Conservation (phyloP, 257 asterid species). For the Cordia subcordata region DNA sequence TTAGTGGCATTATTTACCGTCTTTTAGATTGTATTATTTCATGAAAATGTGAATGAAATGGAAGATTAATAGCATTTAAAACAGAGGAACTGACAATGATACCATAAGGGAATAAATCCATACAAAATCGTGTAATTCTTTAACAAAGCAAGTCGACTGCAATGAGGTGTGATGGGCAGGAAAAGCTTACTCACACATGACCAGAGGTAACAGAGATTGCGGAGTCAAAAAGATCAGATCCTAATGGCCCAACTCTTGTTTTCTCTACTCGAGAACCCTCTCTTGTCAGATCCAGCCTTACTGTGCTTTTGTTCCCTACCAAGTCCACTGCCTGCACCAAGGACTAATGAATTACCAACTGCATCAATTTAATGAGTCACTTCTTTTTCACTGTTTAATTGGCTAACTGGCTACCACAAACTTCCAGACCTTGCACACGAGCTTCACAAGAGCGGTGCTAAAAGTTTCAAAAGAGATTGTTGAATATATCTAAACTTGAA, state of each 20-base stretch:
- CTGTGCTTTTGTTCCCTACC: constrained; percentile 43
- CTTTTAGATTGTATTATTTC: too few relatives aligned
- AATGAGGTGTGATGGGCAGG: constrained; percentile 26
- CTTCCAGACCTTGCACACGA: too few relatives aligned
- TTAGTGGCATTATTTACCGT: too few relatives aligned
- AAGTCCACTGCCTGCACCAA: constrained; percentile 57
- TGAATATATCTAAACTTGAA: too few relatives aligned
- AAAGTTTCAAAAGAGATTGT: too few relatives aligned
- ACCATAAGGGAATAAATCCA: background rate
- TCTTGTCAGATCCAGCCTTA: constrained; percentile 74
- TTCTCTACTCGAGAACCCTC: constrained; percentile 50
- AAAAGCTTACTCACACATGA: constrained; percentile 96
- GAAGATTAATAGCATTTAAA: too few relatives aligned
- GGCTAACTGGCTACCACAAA: background rate
- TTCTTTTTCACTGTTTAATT: background rate
- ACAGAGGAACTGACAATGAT: too few relatives aligned
- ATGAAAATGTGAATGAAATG: too few relatives aligned
- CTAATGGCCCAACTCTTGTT: constrained; percentile 91
- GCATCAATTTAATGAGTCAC: background rate
- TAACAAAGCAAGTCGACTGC: background rate
- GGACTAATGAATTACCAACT: constrained; percentile 2
- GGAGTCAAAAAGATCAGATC: constrained; percentile 86
- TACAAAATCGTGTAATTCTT: background rate
- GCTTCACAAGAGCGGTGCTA: background rate
- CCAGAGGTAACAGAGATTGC: constrained; percentile 76